Conservation (phyloP, 2,329 filamentous ascomycete genomes). For the Cytospora piceicola region DNA sequence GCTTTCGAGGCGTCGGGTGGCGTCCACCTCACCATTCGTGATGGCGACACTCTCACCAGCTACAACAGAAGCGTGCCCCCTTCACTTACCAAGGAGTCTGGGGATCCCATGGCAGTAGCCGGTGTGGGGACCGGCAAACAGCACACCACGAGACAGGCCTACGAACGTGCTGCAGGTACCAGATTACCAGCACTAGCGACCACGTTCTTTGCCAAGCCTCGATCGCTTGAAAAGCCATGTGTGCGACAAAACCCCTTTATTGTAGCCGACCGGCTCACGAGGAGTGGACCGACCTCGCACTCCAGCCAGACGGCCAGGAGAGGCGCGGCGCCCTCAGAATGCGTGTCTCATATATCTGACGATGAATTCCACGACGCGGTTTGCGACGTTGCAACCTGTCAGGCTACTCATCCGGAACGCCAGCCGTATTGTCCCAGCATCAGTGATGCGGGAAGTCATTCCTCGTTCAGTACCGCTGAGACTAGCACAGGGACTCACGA, state of each 20-base stretch:
- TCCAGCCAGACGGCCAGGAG: slow-evolving; percentile 4
- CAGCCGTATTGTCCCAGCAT: slow-evolving; percentile 33
- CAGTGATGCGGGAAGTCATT: slow-evolving; percentile 28
- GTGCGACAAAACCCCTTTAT: slow-evolving; percentile 34
- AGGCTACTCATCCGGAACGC: slow-evolving; percentile 33
- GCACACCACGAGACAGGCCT: background rate
- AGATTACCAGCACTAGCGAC: background rate
- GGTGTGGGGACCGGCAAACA: background rate
- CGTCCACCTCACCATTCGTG: slow-evolving; percentile 28
- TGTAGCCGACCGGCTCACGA: slow-evolving; percentile 33
- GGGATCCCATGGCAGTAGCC: slow-evolving; percentile 5
- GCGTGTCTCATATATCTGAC: slow-evolving; percentile 25
- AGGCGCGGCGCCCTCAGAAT: slow-evolving; percentile 19
- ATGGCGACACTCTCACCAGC: slow-evolving; percentile 29
- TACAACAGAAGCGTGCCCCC: slow-evolving; percentile 27
- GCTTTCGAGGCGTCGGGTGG: slow-evolving; percentile 30
- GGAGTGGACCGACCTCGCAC: background rate
- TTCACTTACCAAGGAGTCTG: slow-evolving; percentile 10
- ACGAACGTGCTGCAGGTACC: background rate
- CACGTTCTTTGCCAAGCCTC: slow-evolving; percentile 3
- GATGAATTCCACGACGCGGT: slow-evolving; percentile 22
- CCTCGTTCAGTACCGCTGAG: slow-evolving; percentile 10
- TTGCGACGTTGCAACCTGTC: slow-evolving; percentile 32
- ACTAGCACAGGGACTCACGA: slow-evolving; percentile 24
- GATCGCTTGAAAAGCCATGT: slow-evolving; percentile 14